Percentiles rank a stretch among this genome's conserved stretches.
phyloP scores from a whole-genome alignment of 208 protist species.

The Trypanosoma cruzi region DNA sequence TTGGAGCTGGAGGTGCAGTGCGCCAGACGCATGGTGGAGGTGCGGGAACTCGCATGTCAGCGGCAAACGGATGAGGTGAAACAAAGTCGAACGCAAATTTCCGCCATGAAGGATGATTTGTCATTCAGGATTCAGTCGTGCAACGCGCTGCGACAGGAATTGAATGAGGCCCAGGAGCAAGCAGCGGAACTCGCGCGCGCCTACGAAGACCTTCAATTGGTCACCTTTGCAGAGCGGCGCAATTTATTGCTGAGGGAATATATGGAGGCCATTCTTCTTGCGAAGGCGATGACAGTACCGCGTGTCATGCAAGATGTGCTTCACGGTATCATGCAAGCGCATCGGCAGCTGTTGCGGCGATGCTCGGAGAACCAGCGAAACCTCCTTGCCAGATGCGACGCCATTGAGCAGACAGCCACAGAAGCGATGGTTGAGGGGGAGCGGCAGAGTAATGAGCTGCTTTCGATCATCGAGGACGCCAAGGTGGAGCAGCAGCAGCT shows the following conservation, averaged over 20 bases:
- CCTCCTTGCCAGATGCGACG: slow-evolving; percentile 49
- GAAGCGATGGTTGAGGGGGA: slow-evolving; percentile 71
- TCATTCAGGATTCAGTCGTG: slow-evolving; percentile 43
- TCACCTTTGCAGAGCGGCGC: slow-evolving; percentile 17
- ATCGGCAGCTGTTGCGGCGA: slow-evolving; percentile 35
- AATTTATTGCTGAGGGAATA: slow-evolving; percentile 28
- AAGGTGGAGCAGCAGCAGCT: slow-evolving; percentile 61
- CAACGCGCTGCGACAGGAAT: slow-evolving; percentile 45
- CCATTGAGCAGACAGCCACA: slow-evolving; percentile 49
- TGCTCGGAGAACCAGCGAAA: slow-evolving; percentile 35
- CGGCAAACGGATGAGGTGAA: slow-evolving; percentile 53
- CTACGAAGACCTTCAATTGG: slow-evolving; percentile 23
- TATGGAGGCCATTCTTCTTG: slow-evolving; percentile 46
- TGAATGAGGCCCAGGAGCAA: slow-evolving; percentile 49
- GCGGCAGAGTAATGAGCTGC: slow-evolving; percentile 47
- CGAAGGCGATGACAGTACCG: slow-evolving; percentile 56
- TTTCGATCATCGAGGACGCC: slow-evolving; percentile 49
- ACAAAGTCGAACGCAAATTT: slow-evolving; percentile 39
- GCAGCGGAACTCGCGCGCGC: slow-evolving; percentile 35
- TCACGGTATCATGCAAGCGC: slow-evolving; percentile 27
- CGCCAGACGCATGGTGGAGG: slow-evolving; percentile 37
- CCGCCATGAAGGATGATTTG: slow-evolving; percentile 48
- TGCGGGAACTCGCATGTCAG: slow-evolving; percentile 48
- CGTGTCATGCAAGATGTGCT: slow-evolving; percentile 39
- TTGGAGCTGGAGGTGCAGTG: slow-evolving; percentile 44